A percentile compares a stretch with the other conserved stretches of the same genome.
Evolutionary conservation across 2,329 filamentous ascomycete species (phyloP).

Genomic region (Septoria linicola): DNA sequence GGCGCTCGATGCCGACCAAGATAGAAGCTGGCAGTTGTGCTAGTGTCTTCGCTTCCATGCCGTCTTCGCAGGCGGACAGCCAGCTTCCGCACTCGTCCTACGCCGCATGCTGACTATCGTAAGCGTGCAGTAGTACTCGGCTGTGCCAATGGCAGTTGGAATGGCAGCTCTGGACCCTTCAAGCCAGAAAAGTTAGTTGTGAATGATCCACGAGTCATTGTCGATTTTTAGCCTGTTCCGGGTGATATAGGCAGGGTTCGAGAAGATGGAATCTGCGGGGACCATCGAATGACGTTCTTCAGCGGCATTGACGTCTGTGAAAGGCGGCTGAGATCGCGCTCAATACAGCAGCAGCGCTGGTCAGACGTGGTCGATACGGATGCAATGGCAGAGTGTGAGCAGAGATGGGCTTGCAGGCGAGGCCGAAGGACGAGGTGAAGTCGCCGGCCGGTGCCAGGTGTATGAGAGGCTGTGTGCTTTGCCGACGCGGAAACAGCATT

Average conservation of each 20-base stretch:
- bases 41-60: neutral
- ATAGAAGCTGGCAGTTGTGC: slow-evolving; percentile 1
- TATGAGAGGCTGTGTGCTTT: neutral
- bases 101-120: neutral
- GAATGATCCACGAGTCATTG: slow-evolving; percentile 11
- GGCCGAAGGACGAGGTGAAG: slow-evolving; percentile 14
- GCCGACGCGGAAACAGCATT: neutral
- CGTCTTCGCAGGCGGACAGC: neutral
- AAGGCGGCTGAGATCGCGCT: neutral
- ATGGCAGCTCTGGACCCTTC: slow-evolving; percentile 14
- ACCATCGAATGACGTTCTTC: slow-evolving; percentile 6
- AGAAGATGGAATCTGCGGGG: slow-evolving; percentile 5
- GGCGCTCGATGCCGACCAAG: neutral
- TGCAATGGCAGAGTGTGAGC: too few relatives aligned
- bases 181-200: neutral
- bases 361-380: neutral
- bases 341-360: slow-evolving; percentile 10
- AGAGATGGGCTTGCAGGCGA: neutral
- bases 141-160: neutral
- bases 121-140: slow-evolving; percentile 3
- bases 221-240: slow-evolving; percentile 21
- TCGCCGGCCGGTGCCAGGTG: neutral
- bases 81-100: neutral
- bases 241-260: slow-evolving; percentile 17
- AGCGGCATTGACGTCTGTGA: slow-evolving; percentile 5